These are phyloP conservation scores for Amaranthus tricolor DNA, from an alignment of 179 eudicot genomes.

Conservation along the genomic window DNA sequence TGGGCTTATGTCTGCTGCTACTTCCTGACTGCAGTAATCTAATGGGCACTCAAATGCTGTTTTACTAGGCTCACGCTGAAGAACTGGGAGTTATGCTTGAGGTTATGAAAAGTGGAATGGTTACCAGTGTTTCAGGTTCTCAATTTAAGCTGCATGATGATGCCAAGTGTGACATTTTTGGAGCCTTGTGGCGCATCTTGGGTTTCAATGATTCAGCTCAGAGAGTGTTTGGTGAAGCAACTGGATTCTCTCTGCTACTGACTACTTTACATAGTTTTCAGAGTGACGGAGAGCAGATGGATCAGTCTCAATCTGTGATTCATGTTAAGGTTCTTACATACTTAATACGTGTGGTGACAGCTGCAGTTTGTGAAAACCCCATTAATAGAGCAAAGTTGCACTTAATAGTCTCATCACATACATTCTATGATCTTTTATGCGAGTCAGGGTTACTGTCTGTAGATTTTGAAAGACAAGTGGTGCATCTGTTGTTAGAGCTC, in stretches of 20 bases:
- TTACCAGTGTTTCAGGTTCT: slow-evolving; percentile 75
- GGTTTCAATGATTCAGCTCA: slow-evolving; percentile 79
- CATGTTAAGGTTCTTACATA: slow-evolving; percentile 69
- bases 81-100: slow-evolving; percentile 90
- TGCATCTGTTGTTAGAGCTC: slow-evolving; percentile 88
- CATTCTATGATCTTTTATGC: slow-evolving; percentile 81
- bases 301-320: slow-evolving; percentile 44
- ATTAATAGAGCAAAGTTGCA: slow-evolving; percentile 78
- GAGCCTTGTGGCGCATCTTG: slow-evolving; percentile 93
- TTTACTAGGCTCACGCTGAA: slow-evolving; percentile 82
- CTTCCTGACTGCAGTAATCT: slow-evolving; percentile 5
- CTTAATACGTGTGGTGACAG: slow-evolving; percentile 83
- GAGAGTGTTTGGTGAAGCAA: slow-evolving; percentile 97
- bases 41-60: slow-evolving; percentile 11
- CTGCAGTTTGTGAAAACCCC: slow-evolving; percentile 71
- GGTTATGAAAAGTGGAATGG: slow-evolving; percentile 92
- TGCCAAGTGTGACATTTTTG: slow-evolving; percentile 94
- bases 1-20: slow-evolving; percentile 5
- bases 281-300: slow-evolving; percentile 48
- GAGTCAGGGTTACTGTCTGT: slow-evolving; percentile 90
- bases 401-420: slow-evolving; percentile 61
- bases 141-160: slow-evolving; percentile 70
- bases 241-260: slow-evolving; percentile 89
- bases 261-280: slow-evolving; percentile 87
- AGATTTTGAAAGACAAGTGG: slow-evolving; percentile 88